Percentiles rank a stretch among this genome's conserved stretches.
phyloP scores from a whole-genome alignment of 2,329 filamentous ascomycete genomes.

The Chrysoporthe deuterocubensis region DNA sequence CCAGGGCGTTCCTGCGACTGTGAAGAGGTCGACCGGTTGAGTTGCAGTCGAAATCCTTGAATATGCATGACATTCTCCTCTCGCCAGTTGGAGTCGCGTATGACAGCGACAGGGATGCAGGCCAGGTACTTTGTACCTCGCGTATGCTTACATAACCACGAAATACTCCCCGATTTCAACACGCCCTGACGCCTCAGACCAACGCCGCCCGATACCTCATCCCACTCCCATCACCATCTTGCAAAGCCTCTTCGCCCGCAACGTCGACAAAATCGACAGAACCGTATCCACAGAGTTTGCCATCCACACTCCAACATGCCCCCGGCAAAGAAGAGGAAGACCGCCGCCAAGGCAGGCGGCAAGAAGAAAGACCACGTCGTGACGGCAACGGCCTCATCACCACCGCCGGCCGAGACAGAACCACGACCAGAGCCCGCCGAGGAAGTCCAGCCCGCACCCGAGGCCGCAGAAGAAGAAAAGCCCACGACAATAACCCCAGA shows the following conservation, averaged over 20 bases:
- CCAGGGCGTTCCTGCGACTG: not conserved
- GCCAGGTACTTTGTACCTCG: not conserved
- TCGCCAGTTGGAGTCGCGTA: constrained; percentile 8
- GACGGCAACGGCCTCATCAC: constrained; percentile 21
- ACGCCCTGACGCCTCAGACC: not conserved
- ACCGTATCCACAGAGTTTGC: constrained; percentile 9
- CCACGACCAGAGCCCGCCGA: constrained; percentile 16
- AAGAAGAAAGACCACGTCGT: constrained; percentile 23
- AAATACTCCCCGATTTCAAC: not conserved
- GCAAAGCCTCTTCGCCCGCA: not conserved
- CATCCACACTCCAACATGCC: constrained; percentile 33
- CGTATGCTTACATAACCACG: not conserved
- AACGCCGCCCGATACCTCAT: not conserved
- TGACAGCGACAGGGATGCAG: not conserved
- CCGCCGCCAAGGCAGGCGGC: constrained; percentile 27
- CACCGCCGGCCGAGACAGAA: constrained; percentile 20
- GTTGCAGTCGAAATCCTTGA: not conserved
- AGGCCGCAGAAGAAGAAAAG: constrained; percentile 17
- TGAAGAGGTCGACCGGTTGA: not conserved
- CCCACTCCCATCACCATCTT: not conserved
- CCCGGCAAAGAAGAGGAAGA: constrained; percentile 39
- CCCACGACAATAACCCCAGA: not conserved
- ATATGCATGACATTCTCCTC: not conserved
- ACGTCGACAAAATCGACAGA: not conserved
- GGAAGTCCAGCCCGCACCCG: constrained; percentile 17